Base-by-base conservation (phyloP, 352 stramenopile species). In the Nannochloropsis limnetica region DNA sequence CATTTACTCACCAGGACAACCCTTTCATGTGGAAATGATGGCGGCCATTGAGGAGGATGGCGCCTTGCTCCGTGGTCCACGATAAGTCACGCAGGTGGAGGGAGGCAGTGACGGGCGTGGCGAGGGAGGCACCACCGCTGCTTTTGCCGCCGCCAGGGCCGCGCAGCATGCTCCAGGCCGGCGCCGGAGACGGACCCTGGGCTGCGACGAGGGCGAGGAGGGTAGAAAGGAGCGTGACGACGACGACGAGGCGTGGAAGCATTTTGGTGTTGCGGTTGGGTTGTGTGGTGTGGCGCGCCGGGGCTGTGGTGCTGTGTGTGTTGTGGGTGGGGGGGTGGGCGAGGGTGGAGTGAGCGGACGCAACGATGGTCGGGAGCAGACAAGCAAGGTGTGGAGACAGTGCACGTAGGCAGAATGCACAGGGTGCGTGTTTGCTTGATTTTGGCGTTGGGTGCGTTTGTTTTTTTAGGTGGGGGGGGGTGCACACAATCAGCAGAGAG, bases 1-100 rank as follows among this genome's bases (percentile, higher is more conserved):
- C 1, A 17, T 49, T 49, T 6, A 49, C 37, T 49, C 37, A 49
- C 37, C 61, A 74, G 8, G n/a, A 23, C 25, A 29, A 8, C 22
- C 61, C 61, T 22, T 74, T 74, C 11, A 74, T 29, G 25, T 74
- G 61, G 22, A 74, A 74, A 11, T 74, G 61, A 74, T 74, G 61
- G 22, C 61, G 61, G 4, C 61, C 11, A 74, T 74, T 74, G n/a
- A 74, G 61, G 14, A 74, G 61, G 61, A 74, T 74, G 4, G 61
- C 61, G 22, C 61, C 61, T 74, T 74, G 1, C 4, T 25, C 61
- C 8, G 61, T 74, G 25, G n/a, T 74, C 61, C 61, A 74, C n/a
- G 61, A 31, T 29, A 74, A 23, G 25, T 22, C 11, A 74, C 25
- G 61, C 61, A 74, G 61, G 11, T 25, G 0, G 8, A 74, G 61